Evolutionary conservation across 768 basidiomycete species (phyloP).

Genomic region (Guyanaporus albipodus): DNA sequence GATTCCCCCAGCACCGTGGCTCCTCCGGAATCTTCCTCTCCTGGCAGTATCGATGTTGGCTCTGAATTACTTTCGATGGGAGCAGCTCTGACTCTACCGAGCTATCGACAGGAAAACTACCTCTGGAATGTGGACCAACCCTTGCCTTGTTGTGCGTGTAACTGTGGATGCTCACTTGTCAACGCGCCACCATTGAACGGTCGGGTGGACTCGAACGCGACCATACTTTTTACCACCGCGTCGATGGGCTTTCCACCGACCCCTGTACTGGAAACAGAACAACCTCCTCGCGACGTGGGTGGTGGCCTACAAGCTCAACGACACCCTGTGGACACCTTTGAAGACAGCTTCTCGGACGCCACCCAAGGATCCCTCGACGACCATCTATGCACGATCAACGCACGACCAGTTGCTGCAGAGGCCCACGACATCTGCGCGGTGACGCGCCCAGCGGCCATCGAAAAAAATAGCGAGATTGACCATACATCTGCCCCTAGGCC

Average conservation of each 20-base stretch:
- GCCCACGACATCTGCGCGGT: conserved; percentile 9
- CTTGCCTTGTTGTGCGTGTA: not conserved
- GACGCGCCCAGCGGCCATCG: not conserved
- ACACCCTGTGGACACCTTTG: too few relatives aligned
- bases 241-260: not conserved
- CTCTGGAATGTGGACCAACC: not conserved
- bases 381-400: not conserved
- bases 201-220: not conserved
- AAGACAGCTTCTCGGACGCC: not conserved
- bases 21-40: conserved; percentile 25
- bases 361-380: not conserved
- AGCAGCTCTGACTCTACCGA: not conserved
- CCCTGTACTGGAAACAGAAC: too few relatives aligned
- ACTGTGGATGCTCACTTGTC: not conserved
- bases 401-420: not conserved
- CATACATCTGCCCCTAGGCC: too few relatives aligned
- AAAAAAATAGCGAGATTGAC: not conserved
- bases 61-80: not conserved
- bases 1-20: not conserved
- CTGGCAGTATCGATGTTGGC: not conserved
- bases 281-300: too few relatives aligned
- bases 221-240: not conserved
- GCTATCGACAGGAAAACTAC: not conserved
- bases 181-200: conserved; percentile 1
- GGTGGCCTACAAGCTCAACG: too few relatives aligned